These are phyloP conservation scores for Setomelanomma holmii DNA, from an alignment of 2,329 filamentous ascomycete species.

Conservation along the genomic window DNA sequence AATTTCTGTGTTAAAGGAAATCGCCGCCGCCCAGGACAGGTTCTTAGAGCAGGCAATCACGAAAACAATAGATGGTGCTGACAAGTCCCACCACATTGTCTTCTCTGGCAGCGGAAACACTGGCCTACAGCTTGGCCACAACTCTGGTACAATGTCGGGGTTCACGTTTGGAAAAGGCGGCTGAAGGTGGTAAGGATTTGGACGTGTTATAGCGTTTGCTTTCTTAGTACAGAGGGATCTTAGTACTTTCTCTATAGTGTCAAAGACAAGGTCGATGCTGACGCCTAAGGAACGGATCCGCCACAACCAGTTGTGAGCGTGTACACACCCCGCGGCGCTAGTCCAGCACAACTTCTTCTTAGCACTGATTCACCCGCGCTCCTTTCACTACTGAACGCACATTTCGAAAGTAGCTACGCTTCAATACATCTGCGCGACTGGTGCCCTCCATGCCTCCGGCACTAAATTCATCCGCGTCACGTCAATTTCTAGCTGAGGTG, in stretches of 20 bases:
- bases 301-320: too few relatives aligned
- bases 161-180: constrained; percentile 11
- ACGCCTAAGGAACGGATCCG: too few relatives aligned
- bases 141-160: constrained; percentile 16
- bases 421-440: neutral
- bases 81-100: constrained; percentile 7
- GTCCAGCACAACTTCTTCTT: too few relatives aligned
- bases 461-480: neutral
- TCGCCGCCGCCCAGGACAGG: constrained; percentile 13
- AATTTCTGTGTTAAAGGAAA: constrained; percentile 14
- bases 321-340: too few relatives aligned
- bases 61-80: constrained; percentile 4
- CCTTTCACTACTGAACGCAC: too few relatives aligned
- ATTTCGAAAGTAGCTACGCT: neutral
- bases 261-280: too few relatives aligned
- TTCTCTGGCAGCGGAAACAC: constrained; percentile 11
- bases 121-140: constrained; percentile 11
- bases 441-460: neutral
- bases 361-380: too few relatives aligned
- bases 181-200: neutral
- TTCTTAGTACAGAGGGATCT: neutral
- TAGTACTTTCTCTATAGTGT: neutral
- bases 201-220: neutral
- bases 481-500: neutral
- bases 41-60: constrained; percentile 11